Conservation (phyloP, 2,329 filamentous ascomycete species). For the Domatiomyces catenatus region DNA sequence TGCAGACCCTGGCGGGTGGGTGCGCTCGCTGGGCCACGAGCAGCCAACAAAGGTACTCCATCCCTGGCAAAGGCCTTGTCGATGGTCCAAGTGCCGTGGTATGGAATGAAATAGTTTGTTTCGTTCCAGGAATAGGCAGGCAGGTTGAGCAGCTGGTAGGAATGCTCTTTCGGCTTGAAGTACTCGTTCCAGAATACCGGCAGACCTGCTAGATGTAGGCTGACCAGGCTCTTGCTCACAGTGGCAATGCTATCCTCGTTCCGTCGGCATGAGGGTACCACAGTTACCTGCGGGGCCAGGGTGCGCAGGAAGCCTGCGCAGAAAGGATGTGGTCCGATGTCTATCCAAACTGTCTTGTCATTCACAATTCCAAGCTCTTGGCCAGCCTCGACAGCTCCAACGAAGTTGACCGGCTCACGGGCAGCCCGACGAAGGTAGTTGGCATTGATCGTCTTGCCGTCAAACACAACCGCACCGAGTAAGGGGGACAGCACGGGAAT, state of each 20-base stretch:
- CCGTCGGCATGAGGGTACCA: constrained; percentile 42
- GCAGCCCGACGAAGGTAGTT: constrained; percentile 50
- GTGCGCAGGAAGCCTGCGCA: constrained; percentile 49
- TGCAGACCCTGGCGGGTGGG: not conserved
- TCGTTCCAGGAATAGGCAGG: constrained; percentile 27
- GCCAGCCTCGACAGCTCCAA: constrained; percentile 44
- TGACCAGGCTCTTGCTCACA: constrained; percentile 41
- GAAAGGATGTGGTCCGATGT: constrained; percentile 60
- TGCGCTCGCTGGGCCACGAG: not conserved
- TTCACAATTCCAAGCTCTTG: constrained; percentile 44
- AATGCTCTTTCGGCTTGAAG: constrained; percentile 34
- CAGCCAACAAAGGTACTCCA: not conserved
- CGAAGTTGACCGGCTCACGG: constrained; percentile 55
- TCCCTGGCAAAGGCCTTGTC: constrained; percentile 37
- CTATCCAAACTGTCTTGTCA: constrained; percentile 54
- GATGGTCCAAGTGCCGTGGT: constrained; percentile 53
- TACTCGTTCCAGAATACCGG: constrained; percentile 57
- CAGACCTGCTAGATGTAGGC: constrained; percentile 47
- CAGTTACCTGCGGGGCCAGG: constrained; percentile 23
- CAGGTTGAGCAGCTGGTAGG: constrained; percentile 22
- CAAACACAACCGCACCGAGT: constrained; percentile 43
- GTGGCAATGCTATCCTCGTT: constrained; percentile 51
- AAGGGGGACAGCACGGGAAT: constrained; percentile 55
- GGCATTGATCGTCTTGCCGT: constrained; percentile 39
- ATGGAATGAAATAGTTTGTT: constrained; percentile 36